Conservation (phyloP, 1,284 basidiomycete species). For the Ustilago lituana region DNA sequence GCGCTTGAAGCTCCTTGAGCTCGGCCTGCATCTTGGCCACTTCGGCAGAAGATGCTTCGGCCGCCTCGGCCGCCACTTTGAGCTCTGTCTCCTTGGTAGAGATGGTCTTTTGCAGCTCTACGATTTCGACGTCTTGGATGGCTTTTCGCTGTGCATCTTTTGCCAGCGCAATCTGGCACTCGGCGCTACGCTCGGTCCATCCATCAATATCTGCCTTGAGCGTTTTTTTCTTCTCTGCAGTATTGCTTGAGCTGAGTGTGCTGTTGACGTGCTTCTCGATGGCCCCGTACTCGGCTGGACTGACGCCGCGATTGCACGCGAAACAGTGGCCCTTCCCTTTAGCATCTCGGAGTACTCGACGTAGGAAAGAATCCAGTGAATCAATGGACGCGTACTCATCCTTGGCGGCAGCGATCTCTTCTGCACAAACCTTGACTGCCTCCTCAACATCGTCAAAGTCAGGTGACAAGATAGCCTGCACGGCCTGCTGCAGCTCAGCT, state of each 20-base stretch:
- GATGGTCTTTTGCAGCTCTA: constrained; percentile 74
- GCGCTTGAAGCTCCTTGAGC: constrained; percentile 41
- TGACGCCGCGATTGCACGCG: constrained; percentile 79
- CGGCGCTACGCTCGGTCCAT: constrained; percentile 52
- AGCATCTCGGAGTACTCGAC: constrained; percentile 74
- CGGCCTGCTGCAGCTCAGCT: constrained; percentile 68
- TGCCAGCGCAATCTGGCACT: constrained; percentile 76
- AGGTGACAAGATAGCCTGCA: constrained; percentile 70
- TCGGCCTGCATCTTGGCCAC: constrained; percentile 35
- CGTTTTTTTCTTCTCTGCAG: constrained; percentile 71
- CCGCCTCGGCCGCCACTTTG: constrained; percentile 55
- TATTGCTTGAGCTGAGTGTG: constrained; percentile 59
- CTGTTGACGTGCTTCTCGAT: constrained; percentile 65
- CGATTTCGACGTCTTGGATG: constrained; percentile 52
- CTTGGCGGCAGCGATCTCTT: constrained; percentile 69
- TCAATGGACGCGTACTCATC: constrained; percentile 64
- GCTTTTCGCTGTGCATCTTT: constrained; percentile 52
- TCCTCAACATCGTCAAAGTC: constrained; percentile 70
- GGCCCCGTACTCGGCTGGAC: constrained; percentile 71
- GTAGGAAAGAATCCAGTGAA: constrained; percentile 72
- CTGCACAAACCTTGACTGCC: constrained; percentile 73
- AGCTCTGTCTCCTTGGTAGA: constrained; percentile 70
- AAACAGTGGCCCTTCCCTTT: constrained; percentile 77
- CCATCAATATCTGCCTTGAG: constrained; percentile 75
- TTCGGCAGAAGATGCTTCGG: constrained; percentile 43